Evolutionary conservation across 2,329 filamentous ascomycete species (phyloP).

Genomic region (Parastagonospora nodorum): DNA sequence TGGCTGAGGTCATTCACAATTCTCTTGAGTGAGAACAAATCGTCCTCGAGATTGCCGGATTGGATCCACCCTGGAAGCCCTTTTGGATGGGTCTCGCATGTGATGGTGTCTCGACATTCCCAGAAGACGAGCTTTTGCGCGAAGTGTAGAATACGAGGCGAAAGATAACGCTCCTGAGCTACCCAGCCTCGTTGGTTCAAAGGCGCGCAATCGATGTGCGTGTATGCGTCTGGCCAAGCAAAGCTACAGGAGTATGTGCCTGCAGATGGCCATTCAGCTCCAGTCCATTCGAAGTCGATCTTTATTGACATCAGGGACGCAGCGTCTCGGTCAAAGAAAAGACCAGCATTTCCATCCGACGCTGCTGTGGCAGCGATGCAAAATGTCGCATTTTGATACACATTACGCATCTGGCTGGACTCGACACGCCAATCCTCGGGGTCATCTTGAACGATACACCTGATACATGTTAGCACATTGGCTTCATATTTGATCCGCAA

Average conservation of each 20-base stretch:
- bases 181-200: constrained; percentile 12
- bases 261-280: background rate
- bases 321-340: constrained; percentile 1
- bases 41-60: too few species aligned
- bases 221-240: too few species aligned
- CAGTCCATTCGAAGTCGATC: background rate
- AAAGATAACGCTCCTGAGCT: constrained; percentile 9
- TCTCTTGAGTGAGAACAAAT: too few species aligned
- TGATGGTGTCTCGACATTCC: constrained; percentile 3
- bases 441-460: constrained; percentile 16
- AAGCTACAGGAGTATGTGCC: background rate
- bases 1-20: too few species aligned
- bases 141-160: constrained; percentile 11
- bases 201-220: background rate
- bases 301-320: background rate
- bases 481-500: too few species aligned
- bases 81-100: background rate
- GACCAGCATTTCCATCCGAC: background rate
- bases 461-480: background rate
- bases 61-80: background rate
- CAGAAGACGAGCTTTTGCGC: constrained; percentile 3
- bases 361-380: constrained; percentile 7
- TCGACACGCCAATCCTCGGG: constrained; percentile 6
- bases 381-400: constrained; percentile 2
- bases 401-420: constrained; percentile 4